Conservation (phyloP, 768 basidiomycete species). For the Lanmaoa pseudosensibilis region DNA sequence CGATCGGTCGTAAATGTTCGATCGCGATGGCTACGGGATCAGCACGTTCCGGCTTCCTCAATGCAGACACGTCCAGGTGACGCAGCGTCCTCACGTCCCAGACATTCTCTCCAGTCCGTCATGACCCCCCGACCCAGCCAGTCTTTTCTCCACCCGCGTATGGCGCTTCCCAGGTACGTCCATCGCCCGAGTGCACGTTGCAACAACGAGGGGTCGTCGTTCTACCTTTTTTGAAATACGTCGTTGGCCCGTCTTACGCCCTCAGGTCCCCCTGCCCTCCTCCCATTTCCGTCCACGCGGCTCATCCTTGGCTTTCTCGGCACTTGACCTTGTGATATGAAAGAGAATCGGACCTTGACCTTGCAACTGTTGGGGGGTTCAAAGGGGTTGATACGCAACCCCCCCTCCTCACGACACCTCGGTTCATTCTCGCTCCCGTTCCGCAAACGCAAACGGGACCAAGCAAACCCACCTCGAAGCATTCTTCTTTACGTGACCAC, state of each 20-base stretch:
- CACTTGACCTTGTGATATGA: conserved; percentile 2
- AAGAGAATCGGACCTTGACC: conserved; percentile 1
- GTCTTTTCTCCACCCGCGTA: neutral
- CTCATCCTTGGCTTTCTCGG: conserved; percentile 7
- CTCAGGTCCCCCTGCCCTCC: neutral
- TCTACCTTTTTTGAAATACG: conserved; percentile 1
- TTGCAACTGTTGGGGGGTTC: neutral
- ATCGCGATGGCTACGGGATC: conserved; percentile 20
- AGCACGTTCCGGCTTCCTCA: neutral
- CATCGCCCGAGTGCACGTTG: conserved; percentile 9
- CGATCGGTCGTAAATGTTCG: conserved; percentile 2
- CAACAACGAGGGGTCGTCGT: conserved; percentile 17
- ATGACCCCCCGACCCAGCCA: neutral
- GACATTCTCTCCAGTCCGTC: neutral
- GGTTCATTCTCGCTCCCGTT: conserved; percentile 13
- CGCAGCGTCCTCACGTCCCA: neutral
- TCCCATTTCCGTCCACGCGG: conserved; percentile 5
- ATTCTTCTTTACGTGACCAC: too few relatives aligned
- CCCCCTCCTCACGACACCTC: conserved; percentile 5
- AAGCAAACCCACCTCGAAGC: too few relatives aligned
- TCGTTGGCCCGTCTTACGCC: neutral
- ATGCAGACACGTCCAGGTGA: neutral
- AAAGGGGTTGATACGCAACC: neutral
- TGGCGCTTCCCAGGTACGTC: neutral
- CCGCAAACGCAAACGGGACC: neutral